Base-by-base conservation (phyloP, 371 early-diverging fungal species). In the Sporodiniella umbellata region DNA sequence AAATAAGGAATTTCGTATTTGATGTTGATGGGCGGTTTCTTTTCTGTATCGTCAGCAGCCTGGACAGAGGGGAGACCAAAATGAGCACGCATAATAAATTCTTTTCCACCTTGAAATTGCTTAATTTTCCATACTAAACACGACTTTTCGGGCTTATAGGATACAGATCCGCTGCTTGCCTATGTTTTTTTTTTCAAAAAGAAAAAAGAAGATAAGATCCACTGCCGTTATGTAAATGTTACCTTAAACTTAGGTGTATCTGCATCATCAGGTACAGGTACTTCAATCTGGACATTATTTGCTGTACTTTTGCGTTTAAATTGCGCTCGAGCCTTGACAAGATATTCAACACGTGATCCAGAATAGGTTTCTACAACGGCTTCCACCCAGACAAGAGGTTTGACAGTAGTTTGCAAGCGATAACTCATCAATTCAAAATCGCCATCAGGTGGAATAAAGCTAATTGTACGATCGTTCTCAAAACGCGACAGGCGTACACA, bases 371-470 rank as follows among this genome's bases (percentile, higher is more conserved):
- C 97, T 11, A 96, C 88, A 11, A 94, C 79, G 5, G 94, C 92
- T 68, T 99, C 99, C 49, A 93, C 92, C 91, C 94, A 92, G 55
- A 99, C 93, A 37, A 97, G 75, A 19, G 99, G 99, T 63, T 96
- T 98, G 21, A 96, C 94, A 60, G 75, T 60, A 4, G 98, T 92
- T 66, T 58, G 58, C 42, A 97, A 74, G 12, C 99, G 93, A 75
- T 99, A 99, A 38, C 91, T 92, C 99, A 99, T 99, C 64, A 99
- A 79, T 71, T 99, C 99, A 71, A 99, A 99, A 69, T 96, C 99
- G 47, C 99, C 94, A 64, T 94, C 94, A 1, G 92, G 92, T 24
- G 94, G 94, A 43, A 93, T 83, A 70, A 92, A 93, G 51, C 84
- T 87, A 60, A 98, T 98, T 5, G 99, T 96, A 43, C 99, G 90